Percentiles rank a stretch among this genome's conserved stretches.
Evolutionary conservation across 2,329 filamentous ascomycete species (phyloP).

Genomic region (Aurifilum marmelostoma): DNA sequence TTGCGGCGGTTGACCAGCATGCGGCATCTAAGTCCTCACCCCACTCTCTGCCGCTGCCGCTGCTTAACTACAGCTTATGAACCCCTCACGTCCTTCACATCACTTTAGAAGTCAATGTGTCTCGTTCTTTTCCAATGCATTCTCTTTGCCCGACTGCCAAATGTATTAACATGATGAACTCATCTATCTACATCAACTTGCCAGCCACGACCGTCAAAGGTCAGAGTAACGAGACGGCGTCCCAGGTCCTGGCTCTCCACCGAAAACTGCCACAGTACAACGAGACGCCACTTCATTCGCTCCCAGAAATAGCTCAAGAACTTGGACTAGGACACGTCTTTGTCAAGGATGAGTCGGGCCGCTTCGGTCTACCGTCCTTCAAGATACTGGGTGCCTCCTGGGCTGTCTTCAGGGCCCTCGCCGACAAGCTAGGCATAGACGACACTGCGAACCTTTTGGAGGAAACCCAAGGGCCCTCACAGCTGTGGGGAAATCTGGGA

Average conservation of each 20-base stretch:
- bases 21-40: too few species aligned
- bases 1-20: too few species aligned
- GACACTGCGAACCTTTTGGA: conserved; percentile 4
- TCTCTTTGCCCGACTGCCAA: too few species aligned
- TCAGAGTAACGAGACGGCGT: background rate
- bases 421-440: conserved; percentile 45
- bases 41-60: too few species aligned
- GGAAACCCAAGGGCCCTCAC: background rate
- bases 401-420: conserved; percentile 65
- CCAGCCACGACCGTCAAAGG: background rate
- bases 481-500: conserved; percentile 7
- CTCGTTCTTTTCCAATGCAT: too few species aligned
- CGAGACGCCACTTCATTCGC: conserved; percentile 54
- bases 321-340: conserved; percentile 62
- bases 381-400: conserved; percentile 82
- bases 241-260: conserved; percentile 54
- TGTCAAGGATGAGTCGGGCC: conserved; percentile 71
- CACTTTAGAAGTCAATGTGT: too few species aligned
- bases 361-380: conserved; percentile 73
- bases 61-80: too few species aligned
- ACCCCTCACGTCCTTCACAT: too few species aligned
- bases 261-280: conserved; percentile 58
- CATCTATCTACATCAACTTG: conserved; percentile 9
- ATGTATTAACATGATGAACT: background rate
- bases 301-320: conserved; percentile 58